phyloP scores from a whole-genome alignment of 2,329 filamentous ascomycete genomes.

The Clonostachys sp. region DNA sequence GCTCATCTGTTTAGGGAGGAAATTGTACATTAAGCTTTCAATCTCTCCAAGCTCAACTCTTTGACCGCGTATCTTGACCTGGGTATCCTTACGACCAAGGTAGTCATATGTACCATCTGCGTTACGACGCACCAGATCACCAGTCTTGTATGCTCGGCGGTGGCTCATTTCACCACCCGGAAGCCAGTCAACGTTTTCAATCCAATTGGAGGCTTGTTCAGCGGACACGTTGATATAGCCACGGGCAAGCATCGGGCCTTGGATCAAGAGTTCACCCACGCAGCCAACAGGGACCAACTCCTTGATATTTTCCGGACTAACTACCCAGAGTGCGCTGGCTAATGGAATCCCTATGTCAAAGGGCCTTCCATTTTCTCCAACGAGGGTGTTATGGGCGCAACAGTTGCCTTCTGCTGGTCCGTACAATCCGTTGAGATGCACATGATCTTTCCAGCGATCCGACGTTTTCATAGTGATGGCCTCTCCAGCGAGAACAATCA shows the following conservation, averaged over 20 bases:
- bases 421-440: conserved; percentile 6
- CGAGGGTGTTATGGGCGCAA: background rate
- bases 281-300: conserved; percentile 13
- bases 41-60: conserved; percentile 11
- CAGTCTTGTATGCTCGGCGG: conserved; percentile 7
- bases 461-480: conserved; percentile 5
- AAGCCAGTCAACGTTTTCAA: conserved; percentile 41
- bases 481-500: conserved; percentile 7
- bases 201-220: conserved; percentile 45
- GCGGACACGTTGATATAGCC: conserved; percentile 47
- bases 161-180: conserved; percentile 13
- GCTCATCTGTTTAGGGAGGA: background rate
- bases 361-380: background rate
- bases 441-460: conserved; percentile 7
- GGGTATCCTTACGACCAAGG: conserved; percentile 8
- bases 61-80: conserved; percentile 12
- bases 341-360: conserved; percentile 1
- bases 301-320: conserved; percentile 4
- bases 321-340: conserved; percentile 6
- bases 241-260: conserved; percentile 45
- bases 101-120: conserved; percentile 8
- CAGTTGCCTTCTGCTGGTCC: conserved; percentile 9
- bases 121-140: conserved; percentile 8
- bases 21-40: conserved; percentile 4
- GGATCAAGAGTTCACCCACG: conserved; percentile 36